phyloP scores from a whole-genome alignment of 179 eudicot species.

The Spergularia azorica region DNA sequence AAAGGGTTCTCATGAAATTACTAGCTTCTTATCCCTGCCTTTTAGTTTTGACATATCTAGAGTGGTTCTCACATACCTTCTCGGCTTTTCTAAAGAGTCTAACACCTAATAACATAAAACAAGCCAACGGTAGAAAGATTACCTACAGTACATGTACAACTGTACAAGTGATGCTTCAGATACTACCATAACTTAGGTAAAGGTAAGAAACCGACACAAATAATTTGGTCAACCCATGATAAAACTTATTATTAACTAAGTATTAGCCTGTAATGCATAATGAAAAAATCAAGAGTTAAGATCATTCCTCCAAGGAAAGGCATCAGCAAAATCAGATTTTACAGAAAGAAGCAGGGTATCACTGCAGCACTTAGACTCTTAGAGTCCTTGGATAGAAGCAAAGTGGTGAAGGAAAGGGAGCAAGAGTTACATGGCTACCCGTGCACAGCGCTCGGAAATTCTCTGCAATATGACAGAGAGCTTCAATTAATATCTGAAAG shows the following conservation, averaged over 20 bases:
- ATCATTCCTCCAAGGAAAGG: neutral
- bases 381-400: neutral
- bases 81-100: neutral
- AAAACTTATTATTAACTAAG: neutral
- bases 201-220: neutral
- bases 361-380: neutral
- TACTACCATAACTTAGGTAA: neutral
- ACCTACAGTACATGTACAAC: neutral
- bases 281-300: neutral
- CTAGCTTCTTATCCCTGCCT: too few species aligned
- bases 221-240: neutral
- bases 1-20: neutral
- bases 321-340: neutral
- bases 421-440: constrained; percentile 50
- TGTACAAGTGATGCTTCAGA: neutral
- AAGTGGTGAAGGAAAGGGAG: constrained; percentile 7
- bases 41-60: too few species aligned
- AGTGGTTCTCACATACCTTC: neutral
- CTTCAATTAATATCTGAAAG: neutral
- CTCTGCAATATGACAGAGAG: constrained; percentile 45
- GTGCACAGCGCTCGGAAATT: constrained; percentile 96
- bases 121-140: neutral
- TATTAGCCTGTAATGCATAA: neutral
- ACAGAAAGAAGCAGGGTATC: neutral
- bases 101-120: neutral